Evolutionary conservation across 2,329 filamentous ascomycete genomes (phyloP), one percentile per base, ranked within the genome.

Genomic region (Ophiostoma ulmi): DNA sequence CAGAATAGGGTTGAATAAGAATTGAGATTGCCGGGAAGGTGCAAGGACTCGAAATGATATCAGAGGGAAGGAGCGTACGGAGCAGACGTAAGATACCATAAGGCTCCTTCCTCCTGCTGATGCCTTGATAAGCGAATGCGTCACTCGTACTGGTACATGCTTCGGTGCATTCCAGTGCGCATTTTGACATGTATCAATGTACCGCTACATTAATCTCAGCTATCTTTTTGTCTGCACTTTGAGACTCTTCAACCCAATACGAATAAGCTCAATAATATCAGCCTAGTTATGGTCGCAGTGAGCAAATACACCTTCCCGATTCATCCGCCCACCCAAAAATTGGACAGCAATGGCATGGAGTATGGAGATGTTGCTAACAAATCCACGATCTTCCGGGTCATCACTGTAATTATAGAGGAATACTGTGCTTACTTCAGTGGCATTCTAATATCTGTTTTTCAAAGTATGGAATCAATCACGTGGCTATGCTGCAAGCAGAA

Each of bases 291-390:
- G 31, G 63, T 64, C 61, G 61, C 61, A 70, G 64, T 41, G 39
- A n/a, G 52, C 58, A 44, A 39, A 39, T 39, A 26, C 68, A 68
- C 71, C 58, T 68, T 72, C 68, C 71, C 71, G 70, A 72, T 70
- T 67, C 71, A 71, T 71, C 71, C 69, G 67, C 41, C 48, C 20
- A 26, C 13, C 52, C 13, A 14, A 8, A 55, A 63, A 64, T 38
- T 38, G 61, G 61, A 20, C 44, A 48, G 44, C 20, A 36, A 35
- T 36, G 14, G 26, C 5, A 58, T 58, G 52, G 22, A 11, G 10
- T 5, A 22, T 31, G 3, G 52, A 22, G 22, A 6, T 20, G 17
- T 61, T 26, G 22, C 52, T 61, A 61, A 20, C n/a, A 11, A 58
- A 20, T 14, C 11, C 26, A 26, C 11, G 52, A 58, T 5, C 39